Evolutionary conservation across 2,329 filamentous ascomycete species (phyloP).

Genomic region (Fusarium coffeatum): DNA sequence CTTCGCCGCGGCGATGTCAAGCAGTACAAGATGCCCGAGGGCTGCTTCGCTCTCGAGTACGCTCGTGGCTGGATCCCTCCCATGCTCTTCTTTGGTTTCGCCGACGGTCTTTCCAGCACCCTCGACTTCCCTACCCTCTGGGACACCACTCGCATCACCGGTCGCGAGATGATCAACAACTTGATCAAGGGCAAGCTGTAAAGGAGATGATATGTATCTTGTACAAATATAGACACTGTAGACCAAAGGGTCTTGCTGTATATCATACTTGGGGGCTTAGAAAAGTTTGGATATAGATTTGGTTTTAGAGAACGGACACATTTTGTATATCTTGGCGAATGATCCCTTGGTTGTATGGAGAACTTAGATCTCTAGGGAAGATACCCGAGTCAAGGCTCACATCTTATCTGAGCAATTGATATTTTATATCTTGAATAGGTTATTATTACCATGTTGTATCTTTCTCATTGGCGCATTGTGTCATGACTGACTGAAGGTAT

Average conservation of each 20-base stretch:
- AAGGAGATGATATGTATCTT: slow-evolving; percentile 20
- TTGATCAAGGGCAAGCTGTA: slow-evolving; percentile 77
- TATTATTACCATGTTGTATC: background rate
- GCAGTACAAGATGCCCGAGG: slow-evolving; percentile 84
- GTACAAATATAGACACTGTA: background rate
- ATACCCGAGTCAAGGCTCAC: slow-evolving; percentile 8
- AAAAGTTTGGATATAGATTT: background rate
- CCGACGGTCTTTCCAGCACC: slow-evolving; percentile 82
- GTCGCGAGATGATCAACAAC: slow-evolving; percentile 79
- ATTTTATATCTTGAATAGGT: background rate
- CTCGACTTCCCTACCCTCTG: slow-evolving; percentile 87
- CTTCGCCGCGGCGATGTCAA: slow-evolving; percentile 77
- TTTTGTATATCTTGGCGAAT: background rate
- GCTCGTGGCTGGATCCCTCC: slow-evolving; percentile 90
- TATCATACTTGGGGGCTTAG: background rate
- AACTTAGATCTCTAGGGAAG: slow-evolving; percentile 12
- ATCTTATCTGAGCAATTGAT: background rate
- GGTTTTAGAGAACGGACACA: background rate
- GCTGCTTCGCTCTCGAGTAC: slow-evolving; percentile 85
- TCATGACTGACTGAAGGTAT: background rate
- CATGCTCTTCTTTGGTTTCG: slow-evolving; percentile 91
- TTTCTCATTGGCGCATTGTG: background rate
- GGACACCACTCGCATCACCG: slow-evolving; percentile 81
- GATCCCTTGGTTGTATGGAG: background rate
- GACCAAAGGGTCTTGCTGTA: background rate